Conservation (phyloP, 169 alveolate species). For the Amoebophrya sp. region DNA sequence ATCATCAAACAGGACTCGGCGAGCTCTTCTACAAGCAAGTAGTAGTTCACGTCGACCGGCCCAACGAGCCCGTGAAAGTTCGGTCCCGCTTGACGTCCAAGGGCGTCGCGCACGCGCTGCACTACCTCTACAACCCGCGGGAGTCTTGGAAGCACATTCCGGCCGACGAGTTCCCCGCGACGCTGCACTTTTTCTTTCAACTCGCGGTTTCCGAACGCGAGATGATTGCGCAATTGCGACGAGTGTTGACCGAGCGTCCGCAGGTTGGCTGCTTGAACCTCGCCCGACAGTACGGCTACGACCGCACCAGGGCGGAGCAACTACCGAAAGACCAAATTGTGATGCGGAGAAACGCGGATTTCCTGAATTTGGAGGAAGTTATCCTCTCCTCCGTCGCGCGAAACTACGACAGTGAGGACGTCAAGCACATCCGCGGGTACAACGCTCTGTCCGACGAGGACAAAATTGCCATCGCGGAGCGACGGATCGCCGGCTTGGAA, state of each 20-base stretch:
- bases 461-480: neutral
- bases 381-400: neutral
- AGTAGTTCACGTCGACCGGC: neutral
- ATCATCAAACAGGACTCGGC: neutral
- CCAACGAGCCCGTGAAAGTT: neutral
- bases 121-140: neutral
- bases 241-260: neutral
- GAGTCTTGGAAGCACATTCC: constrained; percentile 8
- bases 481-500: neutral
- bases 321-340: neutral
- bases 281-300: neutral
- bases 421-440: neutral
- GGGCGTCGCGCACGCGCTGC: neutral
- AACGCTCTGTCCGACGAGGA: neutral
- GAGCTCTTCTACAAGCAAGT: neutral
- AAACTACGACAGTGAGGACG: neutral
- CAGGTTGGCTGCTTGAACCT: neutral
- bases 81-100: neutral
- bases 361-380: neutral
- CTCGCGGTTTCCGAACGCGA: neutral
- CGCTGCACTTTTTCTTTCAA: neutral
- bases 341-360: neutral
- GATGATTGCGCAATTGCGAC: neutral
- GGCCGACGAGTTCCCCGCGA: neutral
- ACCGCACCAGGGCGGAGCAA: neutral